Conservation (phyloP, 1,139 yeast species). For the Magnusiomyces sp. region DNA sequence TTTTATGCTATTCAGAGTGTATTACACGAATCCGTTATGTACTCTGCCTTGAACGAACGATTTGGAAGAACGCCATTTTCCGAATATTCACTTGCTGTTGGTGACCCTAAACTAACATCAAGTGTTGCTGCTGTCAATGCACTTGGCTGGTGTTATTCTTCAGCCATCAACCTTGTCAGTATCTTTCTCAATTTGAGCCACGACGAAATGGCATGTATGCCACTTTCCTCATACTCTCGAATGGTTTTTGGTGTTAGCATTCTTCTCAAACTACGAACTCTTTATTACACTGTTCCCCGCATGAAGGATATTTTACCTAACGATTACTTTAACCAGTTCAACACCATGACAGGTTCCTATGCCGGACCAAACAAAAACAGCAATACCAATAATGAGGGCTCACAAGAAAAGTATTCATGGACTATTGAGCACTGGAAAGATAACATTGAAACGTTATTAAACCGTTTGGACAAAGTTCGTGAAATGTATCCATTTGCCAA, state of each 20-base stretch:
- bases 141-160: constrained; percentile 20
- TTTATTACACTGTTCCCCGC: constrained; percentile 48
- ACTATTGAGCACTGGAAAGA: too few species aligned
- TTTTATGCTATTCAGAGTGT: constrained; percentile 61
- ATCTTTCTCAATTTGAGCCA: constrained; percentile 14
- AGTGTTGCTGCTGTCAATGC: constrained; percentile 12
- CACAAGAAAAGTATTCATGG: constrained; percentile 40
- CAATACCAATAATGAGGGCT: too few species aligned
- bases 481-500: constrained; percentile 23
- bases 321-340: constrained; percentile 37
- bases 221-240: constrained; percentile 56
- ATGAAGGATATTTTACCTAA: background rate
- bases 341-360: constrained; percentile 44
- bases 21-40: constrained; percentile 53
- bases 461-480: constrained; percentile 22
- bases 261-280: constrained; percentile 49
- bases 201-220: constrained; percentile 41
- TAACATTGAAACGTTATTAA: constrained; percentile 38
- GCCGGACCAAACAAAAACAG: too few species aligned
- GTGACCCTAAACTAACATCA: constrained; percentile 3
- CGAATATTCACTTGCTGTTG: constrained; percentile 29
- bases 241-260: constrained; percentile 62
- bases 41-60: constrained; percentile 22
- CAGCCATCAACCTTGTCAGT: constrained; percentile 20
- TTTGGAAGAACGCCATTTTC: constrained; percentile 33